Evolutionary conservation across 306 rosid genomes (phyloP), one percentile per base, ranked within the genome.

Genomic region (Vigna angularis): DNA sequence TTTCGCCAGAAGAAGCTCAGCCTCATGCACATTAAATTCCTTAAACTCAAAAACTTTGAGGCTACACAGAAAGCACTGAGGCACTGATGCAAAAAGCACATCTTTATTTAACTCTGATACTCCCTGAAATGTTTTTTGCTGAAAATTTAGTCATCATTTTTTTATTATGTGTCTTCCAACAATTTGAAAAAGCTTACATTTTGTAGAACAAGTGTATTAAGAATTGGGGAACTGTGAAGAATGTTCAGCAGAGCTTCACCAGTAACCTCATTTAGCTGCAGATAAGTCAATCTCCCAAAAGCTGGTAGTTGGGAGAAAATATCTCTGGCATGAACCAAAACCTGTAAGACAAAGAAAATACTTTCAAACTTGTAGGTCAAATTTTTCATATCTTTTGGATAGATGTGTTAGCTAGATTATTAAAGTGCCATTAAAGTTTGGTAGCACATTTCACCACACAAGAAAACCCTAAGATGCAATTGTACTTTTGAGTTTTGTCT

Each of bases 171-270:
- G 63, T 17, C 17, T 16, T 45, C 51, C 30, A 83, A 17, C 18
- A 32, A 12, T 13, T 62, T 45, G 17, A 72, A 48, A 65, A 82
- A 30, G 5, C 88, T 82, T 79, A 85, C 88, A 75, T 79, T 78
- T n/a, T 75, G 77, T 66, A 85, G 71, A 61, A 75, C 64, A 71
- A 83, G 74, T 66, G 78, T 72, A 2, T 71, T 40, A 4, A 86
- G 86, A 34, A 32, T 52, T 17, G 89, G 89, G 10, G 86, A 79
- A 47, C 79, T 79, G 75, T 79, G 77, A 52, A 86, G 83, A 1
- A 86, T 51, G 7, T 72, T 74, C 40, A 82, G 5, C 9, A 86
- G 69, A 57, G 80, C 75, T 86, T 79, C 83, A 68, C 78, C 70
- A 26, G 68, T 66, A 57, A 76, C 78, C 58, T 82, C 86, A 18